Base-by-base conservation (phyloP, 768 basidiomycete genomes). In the Amanita thiersii region DNA sequence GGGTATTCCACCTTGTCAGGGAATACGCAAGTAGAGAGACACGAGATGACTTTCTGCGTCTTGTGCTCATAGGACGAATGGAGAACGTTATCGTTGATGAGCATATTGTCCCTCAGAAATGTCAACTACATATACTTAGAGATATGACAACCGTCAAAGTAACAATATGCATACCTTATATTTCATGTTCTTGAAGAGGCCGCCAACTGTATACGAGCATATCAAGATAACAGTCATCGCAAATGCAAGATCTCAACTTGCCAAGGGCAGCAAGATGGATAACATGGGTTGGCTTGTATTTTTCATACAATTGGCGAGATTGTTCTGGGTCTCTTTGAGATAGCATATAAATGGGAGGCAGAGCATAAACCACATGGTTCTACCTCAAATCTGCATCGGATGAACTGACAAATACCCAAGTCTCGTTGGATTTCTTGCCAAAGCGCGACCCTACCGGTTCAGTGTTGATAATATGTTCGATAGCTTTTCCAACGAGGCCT, bases 11-110 rank as follows among this genome's bases (percentile, higher is more conserved):
- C 91, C 59, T 91, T 86, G 62, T 97, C 93, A 0, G 93, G 93
- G 69, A 93, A 98, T 34, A 98, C 90, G 57, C 93, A 98, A 30
- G 94, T 97, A 7, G 93, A 96, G 28, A 97, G 77, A 56, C 93
- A 97, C 9, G 93, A 96, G 44, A 98, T 83, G 51, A 94, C 72
- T 62, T 96, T 97, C 48, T 73, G 50, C 15, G 72, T 72, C 37
- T 77, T 68, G 53, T 70, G 65, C 49, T 79, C 68, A 56, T 88
- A 73, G 5, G 90, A 69, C 23, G 74, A 69, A 56, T 91, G 77
- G 15, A 97, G 72, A 30, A 98, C 79, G 59, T 92, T 91, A 58
- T 94, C 89, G 63, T 98, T 98, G 66, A 98, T 97, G 48, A 91
- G 72, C 56, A 84, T 75, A 64, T 98, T 98, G 55, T 96, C 92